phyloP scores from a whole-genome alignment of 805 yeast genomes.

The Sporopachydermia lactativora region DNA sequence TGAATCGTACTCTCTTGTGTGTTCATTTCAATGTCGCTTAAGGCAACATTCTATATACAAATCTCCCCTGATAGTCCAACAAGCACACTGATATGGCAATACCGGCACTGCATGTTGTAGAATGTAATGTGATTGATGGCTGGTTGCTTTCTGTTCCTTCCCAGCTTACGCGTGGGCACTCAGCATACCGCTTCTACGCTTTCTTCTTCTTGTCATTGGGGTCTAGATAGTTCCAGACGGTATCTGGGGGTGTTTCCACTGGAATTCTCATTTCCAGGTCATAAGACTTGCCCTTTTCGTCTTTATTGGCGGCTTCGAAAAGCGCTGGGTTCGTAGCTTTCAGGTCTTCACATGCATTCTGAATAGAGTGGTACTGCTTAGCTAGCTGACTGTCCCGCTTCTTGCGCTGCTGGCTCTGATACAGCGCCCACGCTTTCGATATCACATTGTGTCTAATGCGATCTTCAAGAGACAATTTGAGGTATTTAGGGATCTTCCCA shows the following conservation, averaged over 20 bases:
- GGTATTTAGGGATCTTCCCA: constrained; percentile 73
- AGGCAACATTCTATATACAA: too few relatives aligned
- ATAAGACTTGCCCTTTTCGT: constrained; percentile 46
- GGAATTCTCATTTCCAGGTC: constrained; percentile 82
- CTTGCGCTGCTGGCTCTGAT: constrained; percentile 37
- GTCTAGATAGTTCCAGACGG: constrained; percentile 54
- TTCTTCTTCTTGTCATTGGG: constrained; percentile 15
- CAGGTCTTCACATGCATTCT: constrained; percentile 62
- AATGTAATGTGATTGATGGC: too few relatives aligned
- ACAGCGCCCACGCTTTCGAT: constrained; percentile 65
- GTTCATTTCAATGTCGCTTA: too few relatives aligned
- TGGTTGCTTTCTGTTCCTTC: too few relatives aligned
- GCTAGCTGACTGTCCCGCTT: constrained; percentile 21
- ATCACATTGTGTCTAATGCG: constrained; percentile 73
- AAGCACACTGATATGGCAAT: too few relatives aligned
- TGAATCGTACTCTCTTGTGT: too few relatives aligned
- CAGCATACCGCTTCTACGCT: constrained; percentile 15
- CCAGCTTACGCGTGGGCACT: too few relatives aligned
- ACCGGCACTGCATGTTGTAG: too few relatives aligned
- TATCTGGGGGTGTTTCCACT: constrained; percentile 75
- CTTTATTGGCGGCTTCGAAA: constrained; percentile 45
- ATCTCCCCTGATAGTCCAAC: too few relatives aligned
- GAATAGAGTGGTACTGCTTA: constrained; percentile 49
- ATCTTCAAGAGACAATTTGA: constrained; percentile 70
- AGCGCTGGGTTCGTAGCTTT: constrained; percentile 35